Evolutionary conservation across 23 red algal genomes (phyloP), one percentile per base, ranked within the genome.

Genomic region (Pyropia yezoensis): DNA sequence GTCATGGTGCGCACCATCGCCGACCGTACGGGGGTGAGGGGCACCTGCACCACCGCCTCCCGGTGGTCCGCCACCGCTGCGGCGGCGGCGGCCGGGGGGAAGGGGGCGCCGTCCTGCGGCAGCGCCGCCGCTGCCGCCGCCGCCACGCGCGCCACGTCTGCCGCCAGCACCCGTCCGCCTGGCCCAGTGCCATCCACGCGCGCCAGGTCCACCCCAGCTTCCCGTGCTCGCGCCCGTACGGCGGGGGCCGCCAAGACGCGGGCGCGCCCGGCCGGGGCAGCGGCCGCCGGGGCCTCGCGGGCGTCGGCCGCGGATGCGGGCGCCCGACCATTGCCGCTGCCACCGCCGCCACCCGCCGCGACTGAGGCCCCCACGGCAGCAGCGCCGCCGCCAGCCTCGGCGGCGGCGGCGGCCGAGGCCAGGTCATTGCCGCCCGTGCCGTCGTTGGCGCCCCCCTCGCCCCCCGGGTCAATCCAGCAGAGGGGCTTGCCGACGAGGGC

Each of bases 1-100:
- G 80, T 74, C 80, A 85, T 74, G 5, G 69, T 62, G n/a, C 64
- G 77, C 16, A 65, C 72, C 80, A 85, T 85, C 29, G 80, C 80
- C 39, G 39, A 47, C 24, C 80, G 51, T 3, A 54, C n/a, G 13
- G 69, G 64, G n/a, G 63, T 63, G 57, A 63, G 77, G 54, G 69
- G 69, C 6, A 63, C 63, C 29, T 57, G 54, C 21, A 73, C 32
- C 18, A 30, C 11, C 5, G 11, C 6, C 17, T 73, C 49, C 14
- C 45, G 51, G 22, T 57, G 25, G 18, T 26, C 29, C 3, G 29
- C 55, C 18, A 0, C 6, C 1, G 63, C 49, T 6, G 32, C 26
- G 13, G 63, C 12, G 24, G 18, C 55, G 7, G 7, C 55, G 4
- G 39, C 6, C 4, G 39, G 7, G 11, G 39, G n/a, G n/a, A n/a